A percentile compares a stretch with the other conserved stretches of the same genome.
Evolutionary conservation across 1,284 basidiomycete species (phyloP).

Genomic region (Rhodotorula sp.): DNA sequence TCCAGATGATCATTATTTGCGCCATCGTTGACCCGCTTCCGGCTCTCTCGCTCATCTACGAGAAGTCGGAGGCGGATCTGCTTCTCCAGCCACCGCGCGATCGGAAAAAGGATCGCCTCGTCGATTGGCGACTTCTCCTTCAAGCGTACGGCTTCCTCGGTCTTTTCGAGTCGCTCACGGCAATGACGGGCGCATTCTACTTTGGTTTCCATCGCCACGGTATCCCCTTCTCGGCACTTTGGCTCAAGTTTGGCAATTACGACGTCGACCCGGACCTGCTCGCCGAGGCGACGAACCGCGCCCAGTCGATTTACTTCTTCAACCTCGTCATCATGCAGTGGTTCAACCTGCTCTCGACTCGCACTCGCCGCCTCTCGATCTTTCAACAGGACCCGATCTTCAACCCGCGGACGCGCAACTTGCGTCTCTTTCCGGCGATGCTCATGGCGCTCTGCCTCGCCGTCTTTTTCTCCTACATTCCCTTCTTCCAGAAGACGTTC

Average conservation of each 20-base stretch:
- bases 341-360: constrained; percentile 58
- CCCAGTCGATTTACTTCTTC: constrained; percentile 53
- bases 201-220: constrained; percentile 50
- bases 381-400: constrained; percentile 54
- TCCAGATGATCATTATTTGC: constrained; percentile 62
- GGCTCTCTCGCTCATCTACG: constrained; percentile 59
- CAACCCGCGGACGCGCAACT: constrained; percentile 49
- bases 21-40: constrained; percentile 59
- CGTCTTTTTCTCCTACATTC: constrained; percentile 37
- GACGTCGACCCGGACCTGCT: constrained; percentile 47
- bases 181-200: constrained; percentile 55
- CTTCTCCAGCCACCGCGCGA: constrained; percentile 65
- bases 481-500: constrained; percentile 56
- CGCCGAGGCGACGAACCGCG: constrained; percentile 52
- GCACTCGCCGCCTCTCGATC: constrained; percentile 57
- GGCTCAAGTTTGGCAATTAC: constrained; percentile 57
- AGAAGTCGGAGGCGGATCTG: constrained; percentile 59
- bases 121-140: constrained; percentile 56
- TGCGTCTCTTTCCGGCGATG: constrained; percentile 57
- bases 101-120: constrained; percentile 56
- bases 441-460: constrained; percentile 53
- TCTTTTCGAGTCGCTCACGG: constrained; percentile 57
- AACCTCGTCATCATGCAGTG: constrained; percentile 66
- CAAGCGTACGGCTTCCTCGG: constrained; percentile 68
- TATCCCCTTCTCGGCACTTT: constrained; percentile 59